Conservation (phyloP, 2,329 filamentous ascomycete species). For the Clarireedia monteithiana region DNA sequence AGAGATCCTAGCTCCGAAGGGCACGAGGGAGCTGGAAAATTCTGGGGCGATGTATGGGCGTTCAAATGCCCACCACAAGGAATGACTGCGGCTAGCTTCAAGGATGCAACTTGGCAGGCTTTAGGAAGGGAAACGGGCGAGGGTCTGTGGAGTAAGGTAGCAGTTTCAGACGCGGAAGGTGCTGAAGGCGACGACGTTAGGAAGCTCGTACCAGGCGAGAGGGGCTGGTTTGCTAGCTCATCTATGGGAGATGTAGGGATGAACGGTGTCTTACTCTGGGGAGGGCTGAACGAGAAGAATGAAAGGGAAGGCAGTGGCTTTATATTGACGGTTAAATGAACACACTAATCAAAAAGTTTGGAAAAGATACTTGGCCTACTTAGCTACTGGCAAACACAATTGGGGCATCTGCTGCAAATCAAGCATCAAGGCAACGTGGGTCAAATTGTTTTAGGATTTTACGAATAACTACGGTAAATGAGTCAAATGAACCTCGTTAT, state of each 20-base stretch:
- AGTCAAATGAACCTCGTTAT: not conserved
- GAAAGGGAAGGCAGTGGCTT: conserved; percentile 52
- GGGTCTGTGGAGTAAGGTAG: conserved; percentile 49
- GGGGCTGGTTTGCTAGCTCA: conserved; percentile 52
- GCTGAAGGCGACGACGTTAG: conserved; percentile 37
- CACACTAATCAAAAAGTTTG: not conserved
- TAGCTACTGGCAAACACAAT: no score
- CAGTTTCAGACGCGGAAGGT: conserved; percentile 38
- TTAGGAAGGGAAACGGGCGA: conserved; percentile 47
- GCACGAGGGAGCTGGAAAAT: conserved; percentile 44
- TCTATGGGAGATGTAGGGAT: conserved; percentile 52
- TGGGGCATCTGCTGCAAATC: not conserved
- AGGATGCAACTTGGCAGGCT: conserved; percentile 45
- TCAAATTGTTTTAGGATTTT: not conserved
- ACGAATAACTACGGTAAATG: not conserved
- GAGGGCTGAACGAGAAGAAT: conserved; percentile 46
- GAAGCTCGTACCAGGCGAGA: conserved; percentile 40
- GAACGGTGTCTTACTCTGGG: conserved; percentile 51
- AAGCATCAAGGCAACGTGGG: not conserved
- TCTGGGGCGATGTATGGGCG: conserved; percentile 54
- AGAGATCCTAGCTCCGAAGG: conserved; percentile 40
- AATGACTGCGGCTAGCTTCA: conserved; percentile 47
- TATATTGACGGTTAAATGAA: conserved; percentile 47
- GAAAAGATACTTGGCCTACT: no score
- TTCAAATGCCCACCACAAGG: conserved; percentile 52